phyloP scores from a whole-genome alignment of 2,329 filamentous ascomycete species.

The Hansfordia pulvinata region DNA sequence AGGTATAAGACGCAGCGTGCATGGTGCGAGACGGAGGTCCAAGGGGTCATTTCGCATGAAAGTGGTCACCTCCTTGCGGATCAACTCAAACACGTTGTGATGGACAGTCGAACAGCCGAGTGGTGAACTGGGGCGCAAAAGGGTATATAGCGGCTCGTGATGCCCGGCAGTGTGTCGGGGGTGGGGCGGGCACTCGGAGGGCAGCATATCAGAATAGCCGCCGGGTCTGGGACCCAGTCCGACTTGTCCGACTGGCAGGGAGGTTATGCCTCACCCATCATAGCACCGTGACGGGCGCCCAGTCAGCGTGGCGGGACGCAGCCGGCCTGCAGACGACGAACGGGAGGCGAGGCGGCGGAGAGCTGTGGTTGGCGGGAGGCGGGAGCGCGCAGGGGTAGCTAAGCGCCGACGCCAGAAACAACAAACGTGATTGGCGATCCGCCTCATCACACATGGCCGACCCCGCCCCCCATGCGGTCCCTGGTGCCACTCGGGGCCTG shows the following conservation, averaged over 20 bases:
- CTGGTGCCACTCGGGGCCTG: no score
- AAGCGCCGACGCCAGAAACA: no score
- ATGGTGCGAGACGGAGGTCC: no score
- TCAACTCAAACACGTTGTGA: conserved; percentile 37
- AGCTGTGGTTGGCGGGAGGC: conserved; percentile 16
- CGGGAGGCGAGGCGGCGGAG: conserved; percentile 8
- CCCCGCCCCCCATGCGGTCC: no score
- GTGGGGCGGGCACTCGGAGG: conserved; percentile 14
- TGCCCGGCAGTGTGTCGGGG: conserved; percentile 27
- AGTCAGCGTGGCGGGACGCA: conserved; percentile 15
- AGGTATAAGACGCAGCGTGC: conserved; percentile 18
- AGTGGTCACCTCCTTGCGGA: conserved; percentile 27
- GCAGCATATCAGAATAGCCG: conserved; percentile 21
- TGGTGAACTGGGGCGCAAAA: conserved; percentile 27
- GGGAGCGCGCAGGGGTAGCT: conserved; percentile 11
- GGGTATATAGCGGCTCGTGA: conserved; percentile 47
- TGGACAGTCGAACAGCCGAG: conserved; percentile 29
- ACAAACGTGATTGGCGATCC: no score
- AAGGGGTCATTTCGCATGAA: conserved; percentile 9
- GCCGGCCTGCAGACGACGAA: conserved; percentile 10
- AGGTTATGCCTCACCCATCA: conserved; percentile 21
- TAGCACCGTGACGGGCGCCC: conserved; percentile 23
- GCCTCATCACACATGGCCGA: no score
- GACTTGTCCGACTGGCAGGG: conserved; percentile 24
- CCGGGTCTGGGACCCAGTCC: conserved; percentile 25